Evolutionary conservation across 1,284 basidiomycete genomes (phyloP).

Genomic region (Takashimella tepidaria): DNA sequence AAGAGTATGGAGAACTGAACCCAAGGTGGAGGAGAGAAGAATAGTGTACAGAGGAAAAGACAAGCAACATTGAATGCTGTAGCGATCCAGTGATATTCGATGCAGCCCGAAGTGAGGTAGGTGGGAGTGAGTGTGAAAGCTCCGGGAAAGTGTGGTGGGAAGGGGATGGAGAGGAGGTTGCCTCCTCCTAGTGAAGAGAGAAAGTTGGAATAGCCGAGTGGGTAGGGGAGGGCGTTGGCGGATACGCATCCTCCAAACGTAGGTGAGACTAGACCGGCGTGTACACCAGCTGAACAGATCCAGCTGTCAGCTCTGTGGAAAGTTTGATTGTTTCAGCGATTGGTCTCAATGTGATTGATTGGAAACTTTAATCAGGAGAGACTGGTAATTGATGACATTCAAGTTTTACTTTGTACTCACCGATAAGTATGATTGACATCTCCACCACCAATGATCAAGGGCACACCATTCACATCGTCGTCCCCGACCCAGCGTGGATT

Average conservation of each 20-base stretch:
- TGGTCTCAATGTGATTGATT: neutral
- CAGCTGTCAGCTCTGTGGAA: constrained; percentile 43
- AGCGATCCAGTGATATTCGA: constrained; percentile 38
- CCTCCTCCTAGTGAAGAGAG: constrained; percentile 10
- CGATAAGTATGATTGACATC: constrained; percentile 27
- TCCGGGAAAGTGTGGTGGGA: constrained; percentile 30
- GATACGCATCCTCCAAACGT: constrained; percentile 34
- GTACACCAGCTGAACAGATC: constrained; percentile 40
- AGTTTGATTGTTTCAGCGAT: neutral
- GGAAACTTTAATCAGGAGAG: neutral
- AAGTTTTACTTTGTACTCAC: constrained; percentile 16
- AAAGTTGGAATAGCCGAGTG: constrained; percentile 14
- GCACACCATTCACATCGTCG: constrained; percentile 24
- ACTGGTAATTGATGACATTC: neutral
- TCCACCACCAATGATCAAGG: constrained; percentile 38
- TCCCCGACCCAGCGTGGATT: constrained; percentile 40
- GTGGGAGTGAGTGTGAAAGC: constrained; percentile 22
- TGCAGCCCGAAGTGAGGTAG: constrained; percentile 13
- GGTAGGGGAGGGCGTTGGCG: constrained; percentile 23
- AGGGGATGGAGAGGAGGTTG: constrained; percentile 24
- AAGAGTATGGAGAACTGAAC: constrained; percentile 28
- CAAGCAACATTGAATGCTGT: constrained; percentile 33
- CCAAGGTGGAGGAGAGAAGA: constrained; percentile 27
- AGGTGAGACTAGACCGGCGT: constrained; percentile 26
- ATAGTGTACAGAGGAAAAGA: constrained; percentile 28